These are phyloP conservation scores for Crithidia thermophila DNA, from an alignment of 208 protist species.

Conservation along the genomic window DNA sequence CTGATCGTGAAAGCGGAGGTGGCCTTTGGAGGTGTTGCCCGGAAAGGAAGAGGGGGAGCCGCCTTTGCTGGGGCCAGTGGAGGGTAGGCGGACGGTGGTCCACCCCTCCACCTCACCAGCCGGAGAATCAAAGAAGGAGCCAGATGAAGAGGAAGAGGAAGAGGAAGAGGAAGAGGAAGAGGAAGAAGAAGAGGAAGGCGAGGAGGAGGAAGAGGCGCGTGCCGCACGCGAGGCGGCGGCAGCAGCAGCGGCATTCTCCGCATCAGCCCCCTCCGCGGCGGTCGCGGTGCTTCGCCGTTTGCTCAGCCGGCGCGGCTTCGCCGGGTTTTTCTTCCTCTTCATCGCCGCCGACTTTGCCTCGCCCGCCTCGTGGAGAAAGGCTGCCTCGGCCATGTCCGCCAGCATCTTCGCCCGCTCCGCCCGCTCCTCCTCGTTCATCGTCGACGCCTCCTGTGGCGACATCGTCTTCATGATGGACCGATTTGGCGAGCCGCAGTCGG, in stretches of 20 bases:
- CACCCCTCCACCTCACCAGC: not conserved
- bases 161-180: no score
- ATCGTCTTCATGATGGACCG: slow-evolving; percentile 16
- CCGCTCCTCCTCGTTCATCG: not conserved
- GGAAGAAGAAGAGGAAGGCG: not conserved
- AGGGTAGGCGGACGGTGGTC: slow-evolving; percentile 3
- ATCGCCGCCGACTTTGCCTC: no score
- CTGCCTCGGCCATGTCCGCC: slow-evolving; percentile 15
- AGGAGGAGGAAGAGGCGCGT: not conserved
- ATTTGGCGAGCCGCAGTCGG: not conserved
- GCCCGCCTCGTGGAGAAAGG: slow-evolving; percentile 2
- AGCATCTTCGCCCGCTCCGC: not conserved
- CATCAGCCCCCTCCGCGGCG: not conserved
- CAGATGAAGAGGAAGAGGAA: slow-evolving; percentile 17
- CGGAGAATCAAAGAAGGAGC: slow-evolving; percentile 11
- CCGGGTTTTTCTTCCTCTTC: no score
- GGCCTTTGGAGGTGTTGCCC: no score
- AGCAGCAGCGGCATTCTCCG: not conserved
- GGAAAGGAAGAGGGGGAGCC: not conserved
- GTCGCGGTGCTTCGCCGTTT: not conserved
- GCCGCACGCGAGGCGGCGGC: not conserved
- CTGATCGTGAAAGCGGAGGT: no score
- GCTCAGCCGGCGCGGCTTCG: not conserved
- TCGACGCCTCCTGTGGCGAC: slow-evolving; percentile 1
- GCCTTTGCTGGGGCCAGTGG: not conserved